A percentile compares a stretch with the other conserved stretches of the same genome.
phyloP scores from a whole-genome alignment of 2,329 filamentous ascomycete genomes.

The Leptographium radiaticola region DNA sequence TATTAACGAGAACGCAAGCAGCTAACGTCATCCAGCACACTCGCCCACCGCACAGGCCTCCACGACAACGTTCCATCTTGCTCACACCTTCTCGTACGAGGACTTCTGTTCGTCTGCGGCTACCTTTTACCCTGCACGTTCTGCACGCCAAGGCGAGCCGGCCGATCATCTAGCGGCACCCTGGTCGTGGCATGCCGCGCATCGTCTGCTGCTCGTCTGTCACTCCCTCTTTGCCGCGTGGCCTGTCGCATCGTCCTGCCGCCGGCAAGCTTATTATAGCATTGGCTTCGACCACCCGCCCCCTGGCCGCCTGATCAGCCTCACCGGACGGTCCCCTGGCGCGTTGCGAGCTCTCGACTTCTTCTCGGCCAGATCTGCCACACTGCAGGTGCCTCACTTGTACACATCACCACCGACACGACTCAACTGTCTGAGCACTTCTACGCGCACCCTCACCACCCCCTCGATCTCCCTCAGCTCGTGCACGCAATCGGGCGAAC shows the following conservation, averaged over 20 bases:
- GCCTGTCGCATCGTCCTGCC: background rate
- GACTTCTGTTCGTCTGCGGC: too few relatives aligned
- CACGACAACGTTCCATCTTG: background rate
- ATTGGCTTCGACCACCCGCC: background rate
- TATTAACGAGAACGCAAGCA: background rate
- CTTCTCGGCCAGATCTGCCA: too few relatives aligned
- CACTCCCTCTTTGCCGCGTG: background rate
- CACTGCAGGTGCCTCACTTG: too few relatives aligned
- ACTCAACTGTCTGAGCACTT: too few relatives aligned
- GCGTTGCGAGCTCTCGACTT: too few relatives aligned
- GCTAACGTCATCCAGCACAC: slow-evolving; percentile 8
- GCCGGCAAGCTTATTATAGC: background rate
- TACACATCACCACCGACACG: too few relatives aligned
- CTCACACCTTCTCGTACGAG: too few relatives aligned
- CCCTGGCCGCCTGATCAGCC: background rate
- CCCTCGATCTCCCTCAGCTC: background rate
- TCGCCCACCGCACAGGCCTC: background rate
- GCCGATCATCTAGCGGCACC: background rate
- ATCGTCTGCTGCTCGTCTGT: background rate
- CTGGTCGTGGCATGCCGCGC: background rate
- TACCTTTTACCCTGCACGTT: too few relatives aligned
- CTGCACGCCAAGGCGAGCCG: background rate
- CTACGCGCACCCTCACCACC: background rate
- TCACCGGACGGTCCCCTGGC: too few relatives aligned
- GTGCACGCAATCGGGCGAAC: background rate